A percentile compares a stretch with the other conserved stretches of the same genome.
Evolutionary conservation across 169 alveolate genomes (phyloP).

Genomic region (Pseudocohnilembus persalinus): DNA sequence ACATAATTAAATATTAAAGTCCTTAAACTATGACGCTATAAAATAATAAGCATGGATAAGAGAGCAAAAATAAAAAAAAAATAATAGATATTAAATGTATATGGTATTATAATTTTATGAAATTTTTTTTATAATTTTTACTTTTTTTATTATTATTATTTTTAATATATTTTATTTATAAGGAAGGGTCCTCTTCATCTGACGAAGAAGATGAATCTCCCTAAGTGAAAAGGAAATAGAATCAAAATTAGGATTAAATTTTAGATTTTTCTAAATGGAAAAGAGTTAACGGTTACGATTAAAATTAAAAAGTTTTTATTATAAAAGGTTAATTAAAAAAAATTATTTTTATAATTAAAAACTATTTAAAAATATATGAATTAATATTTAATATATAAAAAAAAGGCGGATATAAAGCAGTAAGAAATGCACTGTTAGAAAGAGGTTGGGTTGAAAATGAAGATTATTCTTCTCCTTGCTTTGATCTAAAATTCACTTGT

Average conservation of each 20-base stretch:
- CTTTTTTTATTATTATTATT: too few species aligned
- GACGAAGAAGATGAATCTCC: slow-evolving; percentile 12
- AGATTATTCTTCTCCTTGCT: slow-evolving; percentile 56
- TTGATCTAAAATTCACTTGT: slow-evolving; percentile 61
- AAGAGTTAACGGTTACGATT: slow-evolving; percentile 17
- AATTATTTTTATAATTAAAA: slow-evolving; percentile 32
- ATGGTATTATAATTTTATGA: too few species aligned
- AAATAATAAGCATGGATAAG: background rate
- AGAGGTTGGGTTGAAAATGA: slow-evolving; percentile 81
- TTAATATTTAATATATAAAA: too few species aligned
- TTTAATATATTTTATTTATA: background rate
- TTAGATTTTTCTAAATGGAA: slow-evolving; percentile 25
- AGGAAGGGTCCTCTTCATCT: background rate
- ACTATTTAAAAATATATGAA: too few species aligned
- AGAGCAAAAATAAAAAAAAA: background rate
- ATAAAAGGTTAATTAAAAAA: slow-evolving; percentile 10
- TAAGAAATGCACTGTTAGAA: slow-evolving; percentile 62
- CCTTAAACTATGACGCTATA: slow-evolving; percentile 17
- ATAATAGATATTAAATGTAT: background rate
- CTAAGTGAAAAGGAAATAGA: background rate
- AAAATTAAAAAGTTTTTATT: slow-evolving; percentile 65
- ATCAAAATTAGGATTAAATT: background rate
- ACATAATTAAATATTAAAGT: background rate
- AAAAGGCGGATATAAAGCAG: slow-evolving; percentile 67
- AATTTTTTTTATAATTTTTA: too few species aligned